These are phyloP conservation scores for Diaporthe citrichinensis DNA, from an alignment of 2,329 filamentous ascomycete genomes.

Conservation along the genomic window DNA sequence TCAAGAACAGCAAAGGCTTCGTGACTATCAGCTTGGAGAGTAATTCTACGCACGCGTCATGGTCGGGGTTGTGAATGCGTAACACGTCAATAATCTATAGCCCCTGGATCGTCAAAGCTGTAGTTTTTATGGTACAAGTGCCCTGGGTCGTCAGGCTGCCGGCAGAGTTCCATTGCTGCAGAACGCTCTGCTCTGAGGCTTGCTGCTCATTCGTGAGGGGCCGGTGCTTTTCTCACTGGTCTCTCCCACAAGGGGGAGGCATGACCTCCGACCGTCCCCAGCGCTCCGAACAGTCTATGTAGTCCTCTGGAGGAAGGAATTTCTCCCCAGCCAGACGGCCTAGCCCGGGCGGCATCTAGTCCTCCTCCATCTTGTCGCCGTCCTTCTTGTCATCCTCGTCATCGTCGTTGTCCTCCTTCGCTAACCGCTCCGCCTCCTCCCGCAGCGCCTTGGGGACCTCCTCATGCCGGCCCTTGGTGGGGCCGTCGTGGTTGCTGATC, in stretches of 20 bases:
- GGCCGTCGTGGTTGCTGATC: constrained; percentile 88
- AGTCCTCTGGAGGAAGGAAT: neutral
- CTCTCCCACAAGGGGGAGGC: neutral
- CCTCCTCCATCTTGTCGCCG: constrained; percentile 89
- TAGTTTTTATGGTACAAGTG: constrained; percentile 21
- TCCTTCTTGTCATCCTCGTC: constrained; percentile 81
- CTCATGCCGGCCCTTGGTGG: constrained; percentile 92
- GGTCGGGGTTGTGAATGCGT: neutral
- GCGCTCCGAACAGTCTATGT: neutral
- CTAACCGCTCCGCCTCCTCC: constrained; percentile 93
- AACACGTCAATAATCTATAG: constrained; percentile 44
- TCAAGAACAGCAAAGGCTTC: neutral
- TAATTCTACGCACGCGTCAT: neutral
- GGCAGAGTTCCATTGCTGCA: neutral
- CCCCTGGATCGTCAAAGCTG: constrained; percentile 31
- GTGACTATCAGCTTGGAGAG: neutral
- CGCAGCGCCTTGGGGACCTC: constrained; percentile 92
- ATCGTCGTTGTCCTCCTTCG: constrained; percentile 87
- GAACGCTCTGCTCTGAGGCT: neutral
- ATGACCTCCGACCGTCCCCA: neutral
- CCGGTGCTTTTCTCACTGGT: neutral
- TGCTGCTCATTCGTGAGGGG: neutral
- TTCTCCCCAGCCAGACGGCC: neutral
- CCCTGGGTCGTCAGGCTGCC: neutral
- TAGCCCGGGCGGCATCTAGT: constrained; percentile 35